Percentiles rank a stretch among this genome's conserved stretches.
phyloP scores from a whole-genome alignment of 129 eudicot species.

The Saposhnikovia divaricata region DNA sequence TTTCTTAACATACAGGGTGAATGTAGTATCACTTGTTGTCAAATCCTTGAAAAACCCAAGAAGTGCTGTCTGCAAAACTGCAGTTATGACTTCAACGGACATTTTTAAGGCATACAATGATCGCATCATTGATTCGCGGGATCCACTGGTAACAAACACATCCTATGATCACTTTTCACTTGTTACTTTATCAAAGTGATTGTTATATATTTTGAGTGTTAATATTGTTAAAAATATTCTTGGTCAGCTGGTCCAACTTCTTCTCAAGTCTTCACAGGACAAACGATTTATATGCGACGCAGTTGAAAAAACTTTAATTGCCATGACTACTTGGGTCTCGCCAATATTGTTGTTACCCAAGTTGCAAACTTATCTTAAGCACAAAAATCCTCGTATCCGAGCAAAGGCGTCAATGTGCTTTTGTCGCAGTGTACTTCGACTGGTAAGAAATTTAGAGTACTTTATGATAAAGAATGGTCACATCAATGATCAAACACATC shows the following conservation, averaged over 20 bases:
- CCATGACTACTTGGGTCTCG: constrained; percentile 51
- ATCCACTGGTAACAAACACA: constrained; percentile 46
- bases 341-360: constrained; percentile 59
- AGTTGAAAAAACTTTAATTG: constrained; percentile 62
- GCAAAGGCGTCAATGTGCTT: constrained; percentile 83
- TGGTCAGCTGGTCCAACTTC: constrained; percentile 68
- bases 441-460: constrained; percentile 36
- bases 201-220: background rate
- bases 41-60: constrained; percentile 86
- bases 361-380: constrained; percentile 60
- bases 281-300: constrained; percentile 87
- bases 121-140: constrained; percentile 49
- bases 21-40: constrained; percentile 51
- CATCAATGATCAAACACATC: too few species aligned
- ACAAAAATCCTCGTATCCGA: constrained; percentile 78
- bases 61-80: constrained; percentile 87
- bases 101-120: constrained; percentile 68
- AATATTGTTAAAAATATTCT: constrained; percentile 7
- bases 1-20: constrained; percentile 28
- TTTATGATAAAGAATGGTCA: too few species aligned
- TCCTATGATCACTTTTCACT: background rate
- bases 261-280: constrained; percentile 89
- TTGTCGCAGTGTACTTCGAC: constrained; percentile 53
- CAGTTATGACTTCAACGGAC: constrained; percentile 72
- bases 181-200: background rate